Base-by-base conservation (phyloP, 768 basidiomycete genomes). In the Rhodotorula toruloides region DNA sequence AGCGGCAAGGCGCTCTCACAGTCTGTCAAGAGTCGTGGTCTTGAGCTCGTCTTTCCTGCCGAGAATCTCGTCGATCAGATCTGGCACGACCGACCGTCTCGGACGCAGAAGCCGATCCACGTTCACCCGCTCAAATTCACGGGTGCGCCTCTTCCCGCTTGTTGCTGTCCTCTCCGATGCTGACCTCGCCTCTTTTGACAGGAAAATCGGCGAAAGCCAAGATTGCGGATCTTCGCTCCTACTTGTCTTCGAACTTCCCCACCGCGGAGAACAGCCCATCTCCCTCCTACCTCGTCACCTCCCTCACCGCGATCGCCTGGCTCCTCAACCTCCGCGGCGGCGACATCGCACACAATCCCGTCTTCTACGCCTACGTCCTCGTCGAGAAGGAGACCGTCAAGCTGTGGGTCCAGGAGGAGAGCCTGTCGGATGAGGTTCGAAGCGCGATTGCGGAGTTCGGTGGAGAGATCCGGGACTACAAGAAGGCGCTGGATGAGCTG, bases 311-410 rank as follows among this genome's bases (percentile, higher is more conserved):
- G n/a, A 87, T 78, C 84, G 94, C 94, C 0, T 96, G 90, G 80
- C 74, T 89, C 4, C 80, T 97, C 40, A 98, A 98, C 75, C 79
- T 93, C 59, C 87, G 94, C 54, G 93, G 92, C 42, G 83, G 84
- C 5, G 93, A 97, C 74, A 86, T 97, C 53, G 90, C 90, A 0
- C 90, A 85, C 81, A 92, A 90, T 75, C 94, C 94, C 0, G 83
- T 98, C 14, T 94, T 96, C 80, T 88, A 88, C 57, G 84, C 88
- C 0, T 98, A 94, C 75, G 78, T 93, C 27, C 89, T 86, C 73
- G 81, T 97, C 46, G 82, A 85, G 7, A 75, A 83, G 14, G 77
- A 76, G n/a, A 75, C 76, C 29, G 73, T 94, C 16, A 94, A 94
- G 1, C 5, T 80, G 79, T 92, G 44, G 90, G 93, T 68, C 72